Evolutionary conservation across 208 protist genomes (phyloP), one percentile per base, ranked within the genome.

Genomic region (Tritrichomonas foetus): DNA sequence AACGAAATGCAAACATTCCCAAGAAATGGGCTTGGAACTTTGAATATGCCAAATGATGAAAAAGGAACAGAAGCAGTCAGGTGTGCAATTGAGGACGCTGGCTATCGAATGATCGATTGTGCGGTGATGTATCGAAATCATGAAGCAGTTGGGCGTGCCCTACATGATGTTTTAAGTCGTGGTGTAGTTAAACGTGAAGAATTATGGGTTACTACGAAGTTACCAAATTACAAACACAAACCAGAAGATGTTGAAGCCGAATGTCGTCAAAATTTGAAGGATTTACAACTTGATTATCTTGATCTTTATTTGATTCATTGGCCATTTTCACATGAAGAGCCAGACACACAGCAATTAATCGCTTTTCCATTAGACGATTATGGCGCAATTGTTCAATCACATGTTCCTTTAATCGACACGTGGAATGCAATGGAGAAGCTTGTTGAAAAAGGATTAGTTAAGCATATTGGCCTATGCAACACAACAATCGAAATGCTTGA

Each of bases 51-150:
- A 72, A 5, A 33, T n/a, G 30, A 33, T 25, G 66, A 72, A 36
- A 72, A 72, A 36, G 5, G 11, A 22, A 33, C 5, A 9, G 30
- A 72, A 36, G 14, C 66, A 22, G n/a, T 72, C 66, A 9, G 14
- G 5, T 72, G 25, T 33, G 66, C 66, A 36, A 33, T 72, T 22
- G 30, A 72, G 30, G 16, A 75, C 2, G 22, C 93, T 49, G 94
- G 94, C 25, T 94, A 94, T 82, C 93, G 13, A 8, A 93, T 89
- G 8, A 78, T 94, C 2, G 92, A 94, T 94, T 94, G 84, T 36
- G 94, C 94, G 9, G 53, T 33, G 2, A 80, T 14, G 14, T 94
- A 94, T 66, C 30, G 27, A 30, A 94, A 94, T 47, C 93, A 94
- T 69, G 57, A 94, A 53, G 92, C 69, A 30, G 89, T 94, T 47